phyloP scores from a whole-genome alignment of 75 land plant genomes.

The Cunninghamia lanceolata region DNA sequence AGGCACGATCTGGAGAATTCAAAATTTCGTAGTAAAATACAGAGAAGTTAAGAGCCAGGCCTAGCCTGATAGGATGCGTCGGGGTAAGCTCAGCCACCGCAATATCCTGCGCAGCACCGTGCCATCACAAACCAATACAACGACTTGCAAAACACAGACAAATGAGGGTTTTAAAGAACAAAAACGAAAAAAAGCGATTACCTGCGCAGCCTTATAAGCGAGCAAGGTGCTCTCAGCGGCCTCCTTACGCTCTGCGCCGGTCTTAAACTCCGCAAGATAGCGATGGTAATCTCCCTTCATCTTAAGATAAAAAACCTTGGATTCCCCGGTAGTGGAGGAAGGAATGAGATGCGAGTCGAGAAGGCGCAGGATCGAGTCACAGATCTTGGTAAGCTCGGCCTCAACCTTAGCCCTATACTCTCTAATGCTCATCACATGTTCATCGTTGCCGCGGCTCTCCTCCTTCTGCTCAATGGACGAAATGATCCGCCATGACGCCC shows the following conservation, averaged over 20 bases:
- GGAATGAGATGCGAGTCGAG: conserved; percentile 51
- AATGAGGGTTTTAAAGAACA: not conserved
- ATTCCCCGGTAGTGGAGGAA: conserved; percentile 42
- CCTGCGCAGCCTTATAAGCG: conserved; percentile 56
- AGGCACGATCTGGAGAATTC: conserved; percentile 78
- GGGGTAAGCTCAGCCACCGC: conserved; percentile 63
- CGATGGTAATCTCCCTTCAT: conserved; percentile 73
- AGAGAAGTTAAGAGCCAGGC: conserved; percentile 58
- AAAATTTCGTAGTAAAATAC: conserved; percentile 77
- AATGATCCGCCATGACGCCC: conserved; percentile 51
- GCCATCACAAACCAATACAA: not conserved
- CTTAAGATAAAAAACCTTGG: conserved; percentile 69
- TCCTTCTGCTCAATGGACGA: conserved; percentile 68
- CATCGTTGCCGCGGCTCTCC: conserved; percentile 65
- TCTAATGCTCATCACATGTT: conserved; percentile 46
- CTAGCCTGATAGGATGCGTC: conserved; percentile 68
- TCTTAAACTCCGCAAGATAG: conserved; percentile 54
- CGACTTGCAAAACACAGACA: not conserved
- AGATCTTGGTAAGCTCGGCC: conserved; percentile 49
- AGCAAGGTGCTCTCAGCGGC: conserved; percentile 42
- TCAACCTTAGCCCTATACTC: conserved; percentile 60
- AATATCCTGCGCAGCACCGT: conserved; percentile 33
- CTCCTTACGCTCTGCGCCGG: conserved; percentile 40
- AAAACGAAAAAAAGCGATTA: not conserved
- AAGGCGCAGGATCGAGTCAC: conserved; percentile 54